Conservation (phyloP, 192 early-diverging fungal species). For the Coemansia sp. region DNA sequence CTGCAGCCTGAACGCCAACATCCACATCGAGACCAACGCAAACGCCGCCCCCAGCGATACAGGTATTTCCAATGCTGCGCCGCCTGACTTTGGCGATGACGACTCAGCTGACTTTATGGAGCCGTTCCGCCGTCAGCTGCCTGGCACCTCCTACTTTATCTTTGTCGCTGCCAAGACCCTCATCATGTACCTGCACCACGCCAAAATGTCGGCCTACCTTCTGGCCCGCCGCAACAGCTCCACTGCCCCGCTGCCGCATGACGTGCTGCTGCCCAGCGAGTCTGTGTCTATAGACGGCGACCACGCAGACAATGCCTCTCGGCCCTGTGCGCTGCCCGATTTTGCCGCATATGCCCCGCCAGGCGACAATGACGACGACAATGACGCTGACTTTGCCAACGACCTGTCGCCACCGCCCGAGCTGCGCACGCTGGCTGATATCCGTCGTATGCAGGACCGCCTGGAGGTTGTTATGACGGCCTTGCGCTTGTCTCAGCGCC, state of each 20-base stretch:
- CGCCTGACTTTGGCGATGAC: conserved; percentile 3
- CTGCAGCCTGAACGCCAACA: conserved; percentile 53
- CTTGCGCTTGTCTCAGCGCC: conserved; percentile 43
- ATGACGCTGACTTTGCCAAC: conserved; percentile 23
- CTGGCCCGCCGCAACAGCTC: conserved; percentile 39
- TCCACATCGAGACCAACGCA: conserved; percentile 55
- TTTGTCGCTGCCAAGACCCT: conserved; percentile 54
- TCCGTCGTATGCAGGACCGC: conserved; percentile 53
- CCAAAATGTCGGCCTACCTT: conserved; percentile 50
- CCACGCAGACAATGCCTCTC: background rate
- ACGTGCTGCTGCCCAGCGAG: conserved; percentile 31
- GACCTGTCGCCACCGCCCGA: conserved; percentile 48
- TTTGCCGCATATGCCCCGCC: background rate
- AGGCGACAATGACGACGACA: conserved; percentile 4
- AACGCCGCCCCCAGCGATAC: conserved; percentile 22
- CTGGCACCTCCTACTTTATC: conserved; percentile 43
- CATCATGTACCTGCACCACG: conserved; percentile 55
- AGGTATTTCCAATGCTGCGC: background rate
- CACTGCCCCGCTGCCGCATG: conserved; percentile 5
- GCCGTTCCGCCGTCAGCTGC: conserved; percentile 50
- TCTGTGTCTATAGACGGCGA: conserved; percentile 28
- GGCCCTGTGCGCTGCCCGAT: background rate
- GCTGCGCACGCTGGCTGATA: conserved; percentile 43
- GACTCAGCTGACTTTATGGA: conserved; percentile 11
- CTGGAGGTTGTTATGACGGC: conserved; percentile 50